Percentiles rank a stretch among this genome's conserved stretches.
Conservation (phyloP, 768 basidiomycete species). For the Serendipita indica region DNA sequence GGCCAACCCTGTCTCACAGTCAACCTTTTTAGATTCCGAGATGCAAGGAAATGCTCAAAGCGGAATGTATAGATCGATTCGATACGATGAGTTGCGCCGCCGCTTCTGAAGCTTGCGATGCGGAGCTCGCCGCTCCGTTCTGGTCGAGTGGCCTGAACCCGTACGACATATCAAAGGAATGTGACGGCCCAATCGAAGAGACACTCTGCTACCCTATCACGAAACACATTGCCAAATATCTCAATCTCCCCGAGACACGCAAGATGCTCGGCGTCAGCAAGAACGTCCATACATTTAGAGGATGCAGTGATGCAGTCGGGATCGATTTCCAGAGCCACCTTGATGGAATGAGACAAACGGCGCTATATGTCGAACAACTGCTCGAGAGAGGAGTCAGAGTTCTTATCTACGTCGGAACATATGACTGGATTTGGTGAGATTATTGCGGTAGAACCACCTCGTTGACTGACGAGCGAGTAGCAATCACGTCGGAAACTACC, state of each 20-base stretch:
- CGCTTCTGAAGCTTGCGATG: constrained; percentile 50
- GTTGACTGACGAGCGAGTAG: constrained; percentile 16
- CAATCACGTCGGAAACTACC: constrained; percentile 51
- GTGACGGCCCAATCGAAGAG: constrained; percentile 33
- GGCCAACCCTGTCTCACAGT: background rate
- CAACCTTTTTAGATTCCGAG: constrained; percentile 39
- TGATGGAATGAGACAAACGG: constrained; percentile 24
- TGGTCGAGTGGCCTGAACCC: constrained; percentile 32
- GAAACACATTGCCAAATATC: constrained; percentile 40
- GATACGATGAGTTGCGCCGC: constrained; percentile 55
- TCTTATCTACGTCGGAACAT: constrained; percentile 41
- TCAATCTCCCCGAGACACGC: constrained; percentile 42
- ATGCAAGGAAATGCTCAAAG: constrained; percentile 43
- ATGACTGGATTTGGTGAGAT: constrained; percentile 51
- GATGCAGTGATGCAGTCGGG: constrained; percentile 40
- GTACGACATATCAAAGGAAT: constrained; percentile 55
- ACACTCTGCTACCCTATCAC: constrained; percentile 48
- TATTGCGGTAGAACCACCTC: background rate
- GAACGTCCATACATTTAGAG: constrained; percentile 35
- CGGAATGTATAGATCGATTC: constrained; percentile 47
- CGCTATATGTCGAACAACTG: constrained; percentile 34
- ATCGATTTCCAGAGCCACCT: constrained; percentile 37
- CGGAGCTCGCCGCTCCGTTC: constrained; percentile 33
- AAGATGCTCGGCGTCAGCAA: constrained; percentile 42
- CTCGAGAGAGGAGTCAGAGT: constrained; percentile 40